Percentiles rank a stretch among this genome's conserved stretches.
Conservation (phyloP, 2,329 filamentous ascomycete genomes). For the Aureobasidium melanogenum region DNA sequence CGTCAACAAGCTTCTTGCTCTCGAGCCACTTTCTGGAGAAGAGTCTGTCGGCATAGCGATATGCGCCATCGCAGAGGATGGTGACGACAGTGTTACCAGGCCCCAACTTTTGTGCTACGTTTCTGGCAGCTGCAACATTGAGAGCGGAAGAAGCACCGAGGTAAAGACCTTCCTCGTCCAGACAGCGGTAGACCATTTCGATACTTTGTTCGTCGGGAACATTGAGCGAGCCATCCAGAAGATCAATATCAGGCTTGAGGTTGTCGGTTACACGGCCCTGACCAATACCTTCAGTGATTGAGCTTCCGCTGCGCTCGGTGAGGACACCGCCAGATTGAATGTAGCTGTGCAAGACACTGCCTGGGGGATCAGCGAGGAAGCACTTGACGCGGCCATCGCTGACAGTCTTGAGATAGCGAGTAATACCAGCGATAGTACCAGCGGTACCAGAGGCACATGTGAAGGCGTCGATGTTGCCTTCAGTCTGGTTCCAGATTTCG, state of each 20-base stretch:
- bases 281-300: conserved; percentile 95
- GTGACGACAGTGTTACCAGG: conserved; percentile 88
- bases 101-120: conserved; percentile 84
- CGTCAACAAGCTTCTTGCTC: conserved; percentile 70
- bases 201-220: conserved; percentile 92
- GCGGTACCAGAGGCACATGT: conserved; percentile 91
- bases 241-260: conserved; percentile 69
- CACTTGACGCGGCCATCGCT: conserved; percentile 71
- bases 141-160: conserved; percentile 86
- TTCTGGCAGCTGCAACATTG: conserved; percentile 91
- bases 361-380: conserved; percentile 89
- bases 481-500: conserved; percentile 92
- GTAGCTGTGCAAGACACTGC: conserved; percentile 87
- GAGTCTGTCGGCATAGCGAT: conserved; percentile 86
- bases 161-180: conserved; percentile 94
- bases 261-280: conserved; percentile 97
- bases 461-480: conserved; percentile 80
- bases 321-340: conserved; percentile 76
- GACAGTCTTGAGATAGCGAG: conserved; percentile 77
- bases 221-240: conserved; percentile 75
- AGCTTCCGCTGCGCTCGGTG: conserved; percentile 70
- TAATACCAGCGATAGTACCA: conserved; percentile 82
- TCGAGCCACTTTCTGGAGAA: conserved; percentile 88
- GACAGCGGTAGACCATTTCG: conserved; percentile 92
- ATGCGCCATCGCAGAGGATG: conserved; percentile 91